phyloP scores from a whole-genome alignment of 2,329 filamentous ascomycete genomes.

The Penicillium psychrosexuale region DNA sequence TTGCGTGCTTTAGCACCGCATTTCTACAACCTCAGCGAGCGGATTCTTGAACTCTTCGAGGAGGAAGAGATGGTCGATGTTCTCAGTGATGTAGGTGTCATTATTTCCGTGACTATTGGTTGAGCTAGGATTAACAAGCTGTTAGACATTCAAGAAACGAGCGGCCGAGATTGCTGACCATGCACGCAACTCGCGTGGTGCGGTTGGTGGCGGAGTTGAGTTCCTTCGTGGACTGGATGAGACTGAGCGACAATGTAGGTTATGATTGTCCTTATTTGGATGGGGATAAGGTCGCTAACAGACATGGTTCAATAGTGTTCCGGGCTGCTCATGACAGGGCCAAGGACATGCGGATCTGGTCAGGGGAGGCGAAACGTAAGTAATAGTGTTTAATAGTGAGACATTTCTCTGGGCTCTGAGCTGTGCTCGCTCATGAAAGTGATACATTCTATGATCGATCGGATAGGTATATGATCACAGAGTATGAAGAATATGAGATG shows the following conservation, averaged over 20 bases:
- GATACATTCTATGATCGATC: not conserved
- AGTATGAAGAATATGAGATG: not conserved
- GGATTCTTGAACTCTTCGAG: slow-evolving; percentile 87
- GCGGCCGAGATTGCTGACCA: slow-evolving; percentile 83
- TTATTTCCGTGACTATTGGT: not conserved
- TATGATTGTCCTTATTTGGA: not conserved
- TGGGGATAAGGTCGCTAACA: slow-evolving; percentile 17
- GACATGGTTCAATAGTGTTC: slow-evolving; percentile 53
- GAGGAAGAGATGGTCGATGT: slow-evolving; percentile 77
- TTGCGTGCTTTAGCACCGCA: slow-evolving; percentile 78
- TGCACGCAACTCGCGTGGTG: slow-evolving; percentile 77
- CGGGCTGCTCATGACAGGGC: slow-evolving; percentile 70
- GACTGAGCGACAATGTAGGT: slow-evolving; percentile 68
- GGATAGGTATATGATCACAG: not conserved
- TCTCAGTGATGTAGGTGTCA: slow-evolving; percentile 50
- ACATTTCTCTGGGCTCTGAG: slow-evolving; percentile 18
- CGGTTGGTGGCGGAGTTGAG: slow-evolving; percentile 65
- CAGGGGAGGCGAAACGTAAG: slow-evolving; percentile 58
- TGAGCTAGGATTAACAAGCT: not conserved
- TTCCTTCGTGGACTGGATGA: slow-evolving; percentile 88
- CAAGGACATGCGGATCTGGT: slow-evolving; percentile 68
- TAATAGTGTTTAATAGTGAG: slow-evolving; percentile 12
- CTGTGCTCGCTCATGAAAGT: slow-evolving; percentile 25
- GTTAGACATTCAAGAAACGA: slow-evolving; percentile 74
- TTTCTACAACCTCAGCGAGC: slow-evolving; percentile 81